These are phyloP conservation scores for Chalciporus sphaerocephalus DNA, from an alignment of 768 basidiomycete genomes.

Conservation along the genomic window DNA sequence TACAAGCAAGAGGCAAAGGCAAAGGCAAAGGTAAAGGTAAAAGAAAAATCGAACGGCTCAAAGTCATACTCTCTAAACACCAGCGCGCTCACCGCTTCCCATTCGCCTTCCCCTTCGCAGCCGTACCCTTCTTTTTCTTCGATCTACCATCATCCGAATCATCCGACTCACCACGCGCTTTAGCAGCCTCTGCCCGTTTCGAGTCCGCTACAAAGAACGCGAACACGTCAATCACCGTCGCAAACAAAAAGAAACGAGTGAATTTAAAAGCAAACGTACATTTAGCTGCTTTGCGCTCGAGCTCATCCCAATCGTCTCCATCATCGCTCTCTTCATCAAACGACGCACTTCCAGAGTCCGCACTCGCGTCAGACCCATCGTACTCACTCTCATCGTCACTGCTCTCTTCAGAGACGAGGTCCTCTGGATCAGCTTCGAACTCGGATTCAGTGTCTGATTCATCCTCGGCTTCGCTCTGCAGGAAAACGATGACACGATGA, in stretches of 20 bases:
- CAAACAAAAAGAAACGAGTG: not conserved
- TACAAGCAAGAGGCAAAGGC: not conserved
- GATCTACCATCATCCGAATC: conserved; percentile 48
- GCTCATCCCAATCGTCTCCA: conserved; percentile 94
- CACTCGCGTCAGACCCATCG: conserved; percentile 49
- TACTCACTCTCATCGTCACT: conserved; percentile 54
- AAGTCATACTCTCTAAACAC: not conserved
- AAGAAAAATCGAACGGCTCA: not conserved
- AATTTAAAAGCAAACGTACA: conserved; percentile 40
- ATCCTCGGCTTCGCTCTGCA: conserved; percentile 57
- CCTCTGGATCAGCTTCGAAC: conserved; percentile 51
- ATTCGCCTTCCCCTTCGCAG: conserved; percentile 37
- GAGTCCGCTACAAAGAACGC: conserved; percentile 40
- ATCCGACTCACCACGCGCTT: conserved; percentile 43
- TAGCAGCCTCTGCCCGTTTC: conserved; percentile 40
- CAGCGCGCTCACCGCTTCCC: conserved; percentile 33
- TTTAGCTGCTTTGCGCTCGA: conserved; percentile 88
- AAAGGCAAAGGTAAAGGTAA: not conserved
- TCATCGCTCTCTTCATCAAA: conserved; percentile 63
- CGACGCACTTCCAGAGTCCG: conserved; percentile 61
- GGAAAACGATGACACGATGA: conserved; percentile 34
- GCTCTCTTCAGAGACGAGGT: conserved; percentile 38
- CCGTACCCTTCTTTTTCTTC: conserved; percentile 40
- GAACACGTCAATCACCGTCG: not conserved
- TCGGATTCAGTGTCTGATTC: conserved; percentile 66